Percentiles rank a stretch among this genome's conserved stretches.
phyloP scores from a whole-genome alignment of 140 eudicot genomes.

The Ambrosia hybrid region DNA sequence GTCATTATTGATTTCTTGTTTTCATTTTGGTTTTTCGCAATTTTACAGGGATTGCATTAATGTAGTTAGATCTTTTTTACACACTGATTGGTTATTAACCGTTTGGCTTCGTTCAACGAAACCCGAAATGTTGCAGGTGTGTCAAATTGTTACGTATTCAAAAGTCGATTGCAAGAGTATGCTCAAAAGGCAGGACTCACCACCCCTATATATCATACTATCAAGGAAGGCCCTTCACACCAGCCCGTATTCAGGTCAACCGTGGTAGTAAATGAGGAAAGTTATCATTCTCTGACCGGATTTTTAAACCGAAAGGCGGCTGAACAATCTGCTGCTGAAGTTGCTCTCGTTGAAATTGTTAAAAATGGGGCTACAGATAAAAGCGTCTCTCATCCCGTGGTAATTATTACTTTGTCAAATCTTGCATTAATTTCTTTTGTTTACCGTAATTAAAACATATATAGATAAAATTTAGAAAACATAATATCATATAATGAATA shows the following conservation, averaged over 20 bases:
- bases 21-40: too few relatives aligned
- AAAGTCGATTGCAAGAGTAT: conserved; percentile 90
- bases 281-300: conserved; percentile 83
- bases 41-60: too few relatives aligned
- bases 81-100: not conserved
- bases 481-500: not conserved
- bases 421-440: not conserved
- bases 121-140: conserved; percentile 50
- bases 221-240: conserved; percentile 96
- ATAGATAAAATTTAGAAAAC: not conserved
- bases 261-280: conserved; percentile 54
- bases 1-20: too few relatives aligned
- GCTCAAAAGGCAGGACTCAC: conserved; percentile 75
- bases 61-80: too few relatives aligned
- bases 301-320: conserved; percentile 86
- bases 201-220: conserved; percentile 78
- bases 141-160: conserved; percentile 82
- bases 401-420: conserved; percentile 32
- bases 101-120: conserved; percentile 1
- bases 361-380: conserved; percentile 50
- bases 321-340: conserved; percentile 99
- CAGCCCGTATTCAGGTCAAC: conserved; percentile 86
- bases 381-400: conserved; percentile 78
- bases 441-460: not conserved
- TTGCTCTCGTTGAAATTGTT: conserved; percentile 79